phyloP scores from a whole-genome alignment of 2,329 filamentous ascomycete species.

The Hymenoscyphus fraxineus region DNA sequence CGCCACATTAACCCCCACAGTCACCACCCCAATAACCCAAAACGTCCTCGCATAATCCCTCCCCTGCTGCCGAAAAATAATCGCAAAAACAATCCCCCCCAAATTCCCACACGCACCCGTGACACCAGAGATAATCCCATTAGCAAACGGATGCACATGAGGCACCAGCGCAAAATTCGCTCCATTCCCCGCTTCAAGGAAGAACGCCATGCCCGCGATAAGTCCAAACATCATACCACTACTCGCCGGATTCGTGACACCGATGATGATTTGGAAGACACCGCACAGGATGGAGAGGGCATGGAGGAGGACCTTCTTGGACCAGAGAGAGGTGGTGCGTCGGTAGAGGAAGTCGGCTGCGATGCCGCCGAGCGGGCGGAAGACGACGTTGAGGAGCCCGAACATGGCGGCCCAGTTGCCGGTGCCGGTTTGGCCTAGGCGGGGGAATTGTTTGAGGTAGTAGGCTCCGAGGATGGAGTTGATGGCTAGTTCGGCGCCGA shows the following conservation, averaged over 20 bases:
- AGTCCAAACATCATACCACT: conserved; percentile 70
- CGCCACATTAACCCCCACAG: conserved; percentile 64
- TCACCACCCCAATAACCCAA: conserved; percentile 79
- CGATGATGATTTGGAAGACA: conserved; percentile 59
- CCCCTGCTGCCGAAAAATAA: conserved; percentile 74
- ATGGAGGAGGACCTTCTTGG: conserved; percentile 61
- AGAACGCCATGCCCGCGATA: conserved; percentile 72
- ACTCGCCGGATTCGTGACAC: conserved; percentile 57
- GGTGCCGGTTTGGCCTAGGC: conserved; percentile 52
- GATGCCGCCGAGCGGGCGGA: conserved; percentile 62
- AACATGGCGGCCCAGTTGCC: conserved; percentile 69
- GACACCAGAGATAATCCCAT: conserved; percentile 71
- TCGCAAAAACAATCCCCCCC: conserved; percentile 78
- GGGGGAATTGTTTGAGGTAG: conserved; percentile 57
- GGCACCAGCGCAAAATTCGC: conserved; percentile 83
- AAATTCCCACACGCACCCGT: conserved; percentile 80
- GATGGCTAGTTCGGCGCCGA: conserved; percentile 60
- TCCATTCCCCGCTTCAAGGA: conserved; percentile 81
- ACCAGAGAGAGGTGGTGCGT: conserved; percentile 49
- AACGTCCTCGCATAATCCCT: conserved; percentile 65
- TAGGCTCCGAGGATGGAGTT: conserved; percentile 57
- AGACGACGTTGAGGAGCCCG: conserved; percentile 68
- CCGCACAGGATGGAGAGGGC: conserved; percentile 53
- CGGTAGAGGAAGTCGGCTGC: conserved; percentile 42
- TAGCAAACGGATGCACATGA: conserved; percentile 75